A percentile compares a stretch with the other conserved stretches of the same genome.
These are phyloP conservation scores for Neonectria coccinea DNA, from an alignment of 2,329 filamentous ascomycete species.

Conservation along the genomic window DNA sequence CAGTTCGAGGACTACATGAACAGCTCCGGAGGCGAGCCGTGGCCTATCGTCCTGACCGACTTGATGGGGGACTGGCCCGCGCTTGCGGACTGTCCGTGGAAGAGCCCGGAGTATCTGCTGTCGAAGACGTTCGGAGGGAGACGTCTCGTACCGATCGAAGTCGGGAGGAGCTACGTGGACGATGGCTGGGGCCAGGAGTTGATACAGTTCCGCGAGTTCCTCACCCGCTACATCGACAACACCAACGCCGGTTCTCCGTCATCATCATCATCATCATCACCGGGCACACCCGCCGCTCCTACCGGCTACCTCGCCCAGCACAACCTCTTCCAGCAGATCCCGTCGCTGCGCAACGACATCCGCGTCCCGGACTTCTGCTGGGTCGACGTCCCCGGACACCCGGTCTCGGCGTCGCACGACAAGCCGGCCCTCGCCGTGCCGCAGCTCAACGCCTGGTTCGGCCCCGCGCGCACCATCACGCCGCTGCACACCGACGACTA, in stretches of 20 bases:
- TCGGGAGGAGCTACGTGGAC: constrained; percentile 90
- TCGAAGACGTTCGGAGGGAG: constrained; percentile 79
- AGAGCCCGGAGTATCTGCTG: constrained; percentile 78
- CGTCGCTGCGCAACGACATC: constrained; percentile 80
- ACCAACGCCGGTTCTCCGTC: constrained; percentile 33
- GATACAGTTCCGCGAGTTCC: constrained; percentile 78
- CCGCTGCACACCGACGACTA: constrained; percentile 95
- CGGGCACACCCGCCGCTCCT: constrained; percentile 8
- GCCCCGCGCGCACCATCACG: constrained; percentile 87
- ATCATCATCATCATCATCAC: constrained; percentile 48
- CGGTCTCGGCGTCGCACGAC: constrained; percentile 50
- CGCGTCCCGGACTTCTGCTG: constrained; percentile 87
- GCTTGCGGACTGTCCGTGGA: constrained; percentile 75
- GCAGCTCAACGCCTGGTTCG: constrained; percentile 91
- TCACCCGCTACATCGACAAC: constrained; percentile 68
- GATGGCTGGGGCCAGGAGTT: constrained; percentile 86
- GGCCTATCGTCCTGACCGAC: constrained; percentile 77
- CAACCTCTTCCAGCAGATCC: constrained; percentile 86
- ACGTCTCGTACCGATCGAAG: constrained; percentile 85
- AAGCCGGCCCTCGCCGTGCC: constrained; percentile 66
- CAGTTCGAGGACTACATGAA: constrained; percentile 72
- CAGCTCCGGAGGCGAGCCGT: constrained; percentile 54
- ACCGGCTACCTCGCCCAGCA: constrained; percentile 93
- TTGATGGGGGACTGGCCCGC: constrained; percentile 80
- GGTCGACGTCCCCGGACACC: constrained; percentile 71